Conservation (phyloP, 163 green algal genomes). For the Chlamydomonas reinhardtii region DNA sequence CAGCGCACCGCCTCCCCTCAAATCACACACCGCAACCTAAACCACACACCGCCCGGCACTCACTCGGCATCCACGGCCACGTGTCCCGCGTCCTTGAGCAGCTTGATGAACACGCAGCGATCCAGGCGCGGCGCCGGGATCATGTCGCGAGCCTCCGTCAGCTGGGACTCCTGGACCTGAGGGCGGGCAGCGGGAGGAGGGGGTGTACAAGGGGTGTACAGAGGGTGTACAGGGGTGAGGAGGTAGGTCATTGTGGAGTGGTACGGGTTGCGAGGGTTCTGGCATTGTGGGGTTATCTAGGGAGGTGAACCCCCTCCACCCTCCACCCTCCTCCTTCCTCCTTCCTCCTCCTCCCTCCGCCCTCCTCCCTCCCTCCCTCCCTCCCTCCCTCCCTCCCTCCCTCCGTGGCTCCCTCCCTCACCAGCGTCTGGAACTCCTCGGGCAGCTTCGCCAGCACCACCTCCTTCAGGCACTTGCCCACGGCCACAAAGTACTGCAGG, state of each 20-base stretch:
- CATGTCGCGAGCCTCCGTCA: slow-evolving; percentile 58
- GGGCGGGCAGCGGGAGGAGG: neutral
- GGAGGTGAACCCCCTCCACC: too few species aligned
- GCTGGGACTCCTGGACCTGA: slow-evolving; percentile 54
- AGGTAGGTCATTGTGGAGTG: too few species aligned
- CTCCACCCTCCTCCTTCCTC: too few species aligned
- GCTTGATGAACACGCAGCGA: slow-evolving; percentile 59
- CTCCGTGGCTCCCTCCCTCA: neutral
- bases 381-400: neutral
- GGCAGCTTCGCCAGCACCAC: slow-evolving; percentile 59
- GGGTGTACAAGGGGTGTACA: too few species aligned
- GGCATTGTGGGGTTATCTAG: too few species aligned
- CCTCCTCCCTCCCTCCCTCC: neutral
- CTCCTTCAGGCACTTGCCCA: slow-evolving; percentile 55
- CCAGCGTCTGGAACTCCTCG: slow-evolving; percentile 59
- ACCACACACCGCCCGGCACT: neutral
- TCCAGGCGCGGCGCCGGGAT: slow-evolving; percentile 57
- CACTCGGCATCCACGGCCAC: slow-evolving; percentile 56
- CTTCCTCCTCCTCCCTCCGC: neutral
- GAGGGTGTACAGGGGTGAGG: too few species aligned
- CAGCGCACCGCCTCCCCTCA: too few species aligned
- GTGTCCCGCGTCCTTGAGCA: slow-evolving; percentile 55
- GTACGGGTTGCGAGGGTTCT: too few species aligned
- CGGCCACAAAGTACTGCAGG: slow-evolving; percentile 60
- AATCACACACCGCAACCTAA: too few species aligned